These are phyloP conservation scores for Recurvomyces mirabilis DNA, from an alignment of 495 filamentous ascomycete species.

Conservation along the genomic window DNA sequence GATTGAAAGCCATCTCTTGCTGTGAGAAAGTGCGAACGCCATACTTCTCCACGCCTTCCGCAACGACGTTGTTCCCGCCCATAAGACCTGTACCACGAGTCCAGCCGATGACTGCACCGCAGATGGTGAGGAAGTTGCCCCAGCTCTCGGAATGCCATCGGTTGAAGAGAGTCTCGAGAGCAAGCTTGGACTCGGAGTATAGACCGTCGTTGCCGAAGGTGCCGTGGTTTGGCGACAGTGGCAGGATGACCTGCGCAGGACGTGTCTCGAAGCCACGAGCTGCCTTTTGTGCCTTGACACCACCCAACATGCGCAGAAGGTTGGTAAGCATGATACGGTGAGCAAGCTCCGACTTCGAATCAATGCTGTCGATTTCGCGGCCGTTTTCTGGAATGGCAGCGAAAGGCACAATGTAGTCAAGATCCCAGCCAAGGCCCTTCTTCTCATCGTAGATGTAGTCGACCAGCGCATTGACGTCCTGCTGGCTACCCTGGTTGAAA, in stretches of 20 bases:
- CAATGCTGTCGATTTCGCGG: slow-evolving; percentile 92
- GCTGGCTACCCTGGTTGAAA: slow-evolving; percentile 97
- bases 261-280: slow-evolving; percentile 82
- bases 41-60: slow-evolving; percentile 89
- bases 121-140: slow-evolving; percentile 96
- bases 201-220: slow-evolving; percentile 97
- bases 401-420: slow-evolving; percentile 93
- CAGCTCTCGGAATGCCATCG: slow-evolving; percentile 97
- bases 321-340: slow-evolving; percentile 99
- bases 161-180: slow-evolving; percentile 94
- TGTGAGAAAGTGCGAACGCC: slow-evolving; percentile 98
- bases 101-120: slow-evolving; percentile 97
- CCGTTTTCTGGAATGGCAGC: slow-evolving; percentile 96
- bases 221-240: slow-evolving; percentile 94
- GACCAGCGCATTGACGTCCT: slow-evolving; percentile 86
- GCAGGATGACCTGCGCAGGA: slow-evolving; percentile 90
- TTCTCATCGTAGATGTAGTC: slow-evolving; percentile 96
- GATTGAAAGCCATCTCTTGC: slow-evolving; percentile 98
- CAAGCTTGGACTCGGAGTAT: slow-evolving; percentile 96
- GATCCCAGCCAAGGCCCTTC: slow-evolving; percentile 93
- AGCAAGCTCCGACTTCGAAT: slow-evolving; percentile 95
- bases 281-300: slow-evolving; percentile 81
- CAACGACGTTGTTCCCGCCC: slow-evolving; percentile 96
- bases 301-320: slow-evolving; percentile 77
- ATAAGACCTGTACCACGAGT: slow-evolving; percentile 97